Evolutionary conservation across 306 rosid genomes (phyloP), one percentile per base, ranked within the genome.

Genomic region (Hippophae rhamnoides): DNA sequence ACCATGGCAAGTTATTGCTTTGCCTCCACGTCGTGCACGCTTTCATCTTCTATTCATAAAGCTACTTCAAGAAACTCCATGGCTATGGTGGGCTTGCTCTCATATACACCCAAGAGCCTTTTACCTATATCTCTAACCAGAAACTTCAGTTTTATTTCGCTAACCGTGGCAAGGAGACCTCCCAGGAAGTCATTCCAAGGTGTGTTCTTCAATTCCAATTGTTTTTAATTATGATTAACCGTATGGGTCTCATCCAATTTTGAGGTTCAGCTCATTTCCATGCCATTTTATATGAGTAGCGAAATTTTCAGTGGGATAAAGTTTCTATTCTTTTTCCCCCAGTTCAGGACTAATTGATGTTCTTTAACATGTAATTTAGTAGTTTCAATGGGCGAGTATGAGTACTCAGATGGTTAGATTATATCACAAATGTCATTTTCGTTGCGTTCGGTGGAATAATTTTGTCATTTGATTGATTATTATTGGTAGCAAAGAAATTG

Each of bases 141-240:
- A 69, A 59, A 52, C 46, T 54, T 70, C 57, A 56, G 76, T 63
- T 89, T 71, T 67, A 18, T 72, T 59, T 72, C 84, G 23, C 56
- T 81, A 47, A 70, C 79, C 56, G 51, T 74, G 10, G 61, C 77
- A 31, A 59, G 69, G 48, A 76, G 71, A 58, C 69, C 61, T 44
- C 70, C 69, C 67, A 64, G 69, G 27, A 84, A 72, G 25, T 62
- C 66, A 25, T 72, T 82, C 62, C 89, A 87, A 81, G 96, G 96
- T 88, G 57, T 72, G 43, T 62, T 62, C 12, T 50, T 52, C 46
- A 13, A 0, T 61, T 13, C 41, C 54, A 42, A 43, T 14, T 12
- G 7, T 41, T 64, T 26, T 41, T 51, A 61, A 31, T 2, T 65
- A n/a, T 12, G 1, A 25, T 26, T 38, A 68, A 26, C 10, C 23